Conservation (phyloP, 495 filamentous ascomycete genomes). For the Eremomyces bilateralis region DNA sequence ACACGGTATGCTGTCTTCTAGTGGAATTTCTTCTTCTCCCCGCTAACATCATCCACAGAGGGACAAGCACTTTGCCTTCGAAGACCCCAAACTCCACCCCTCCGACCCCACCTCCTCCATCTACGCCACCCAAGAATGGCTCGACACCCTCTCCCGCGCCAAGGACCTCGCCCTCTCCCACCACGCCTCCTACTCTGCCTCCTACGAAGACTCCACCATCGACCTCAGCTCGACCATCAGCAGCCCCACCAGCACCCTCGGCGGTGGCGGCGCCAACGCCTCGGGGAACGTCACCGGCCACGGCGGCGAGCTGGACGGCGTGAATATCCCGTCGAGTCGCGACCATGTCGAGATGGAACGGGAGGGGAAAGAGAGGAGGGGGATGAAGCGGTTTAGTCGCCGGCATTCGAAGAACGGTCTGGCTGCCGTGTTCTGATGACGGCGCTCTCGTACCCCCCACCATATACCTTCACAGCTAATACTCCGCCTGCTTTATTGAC, state of each 20-base stretch:
- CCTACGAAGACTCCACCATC: slow-evolving; percentile 44
- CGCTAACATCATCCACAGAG: too few relatives aligned
- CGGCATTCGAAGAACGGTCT: slow-evolving; percentile 78
- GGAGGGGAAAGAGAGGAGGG: slow-evolving; percentile 27
- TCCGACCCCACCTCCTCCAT: slow-evolving; percentile 20
- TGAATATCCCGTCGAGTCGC: slow-evolving; percentile 2
- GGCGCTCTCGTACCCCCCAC: too few relatives aligned
- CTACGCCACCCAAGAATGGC: slow-evolving; percentile 58
- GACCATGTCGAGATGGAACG: background rate
- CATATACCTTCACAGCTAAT: too few relatives aligned
- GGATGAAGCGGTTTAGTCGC: slow-evolving; percentile 68
- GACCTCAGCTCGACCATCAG: slow-evolving; percentile 51
- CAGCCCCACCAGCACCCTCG: slow-evolving; percentile 57
- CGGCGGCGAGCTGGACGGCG: slow-evolving; percentile 1
- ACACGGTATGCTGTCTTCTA: too few relatives aligned
- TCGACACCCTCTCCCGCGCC: slow-evolving; percentile 62
- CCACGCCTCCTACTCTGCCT: slow-evolving; percentile 40
- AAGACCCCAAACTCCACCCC: slow-evolving; percentile 47
- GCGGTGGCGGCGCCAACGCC: slow-evolving; percentile 6
- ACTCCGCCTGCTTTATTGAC: too few relatives aligned
- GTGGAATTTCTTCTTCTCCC: too few relatives aligned
- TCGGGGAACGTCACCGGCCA: background rate
- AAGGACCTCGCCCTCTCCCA: slow-evolving; percentile 60
- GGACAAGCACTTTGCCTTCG: slow-evolving; percentile 82
- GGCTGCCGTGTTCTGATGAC: slow-evolving; percentile 50